Conservation (phyloP, 2,329 filamentous ascomycete species). For the Coniochaeta hoffmannii region DNA sequence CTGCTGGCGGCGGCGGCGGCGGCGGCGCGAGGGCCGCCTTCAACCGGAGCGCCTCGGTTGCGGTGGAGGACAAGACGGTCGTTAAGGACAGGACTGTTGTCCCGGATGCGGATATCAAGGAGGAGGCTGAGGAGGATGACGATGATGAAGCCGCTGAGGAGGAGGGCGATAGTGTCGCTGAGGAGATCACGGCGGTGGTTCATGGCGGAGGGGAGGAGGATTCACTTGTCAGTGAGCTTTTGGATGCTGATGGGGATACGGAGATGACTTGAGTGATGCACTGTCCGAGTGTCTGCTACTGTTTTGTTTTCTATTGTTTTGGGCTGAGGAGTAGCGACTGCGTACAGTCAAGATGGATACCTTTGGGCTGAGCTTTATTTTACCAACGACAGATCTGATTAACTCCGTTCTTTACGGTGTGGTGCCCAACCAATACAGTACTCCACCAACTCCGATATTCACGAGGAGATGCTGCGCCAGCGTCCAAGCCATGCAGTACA, state of each 20-base stretch:
- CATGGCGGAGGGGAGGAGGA: conserved; percentile 20
- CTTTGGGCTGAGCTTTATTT: too few species aligned
- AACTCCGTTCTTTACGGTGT: background rate
- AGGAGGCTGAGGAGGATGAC: conserved; percentile 36
- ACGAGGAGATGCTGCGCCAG: conserved; percentile 71
- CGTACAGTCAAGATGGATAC: too few species aligned
- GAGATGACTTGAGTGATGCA: conserved; percentile 12
- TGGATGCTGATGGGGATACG: conserved; percentile 31
- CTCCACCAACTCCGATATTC: conserved; percentile 56
- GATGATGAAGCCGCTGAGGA: conserved; percentile 15
- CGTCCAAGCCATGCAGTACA: conserved; percentile 88
- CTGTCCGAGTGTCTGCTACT: background rate
- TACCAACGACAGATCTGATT: background rate
- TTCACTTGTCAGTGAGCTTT: conserved; percentile 30
- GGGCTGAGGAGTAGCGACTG: too few species aligned
- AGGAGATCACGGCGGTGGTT: conserved; percentile 12
- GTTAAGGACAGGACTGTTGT: conserved; percentile 31
- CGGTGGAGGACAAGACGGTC: conserved; percentile 20
- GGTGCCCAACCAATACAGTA: conserved; percentile 47
- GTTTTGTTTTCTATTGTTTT: background rate
- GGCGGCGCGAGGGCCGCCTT: conserved; percentile 27
- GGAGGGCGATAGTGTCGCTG: conserved; percentile 6
- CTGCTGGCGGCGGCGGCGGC: conserved; percentile 13
- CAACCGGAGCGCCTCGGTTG: conserved; percentile 37
- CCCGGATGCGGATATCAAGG: conserved; percentile 36